Conservation (phyloP, 371 early-diverging fungal genomes). For the Mortierella sp. region DNA sequence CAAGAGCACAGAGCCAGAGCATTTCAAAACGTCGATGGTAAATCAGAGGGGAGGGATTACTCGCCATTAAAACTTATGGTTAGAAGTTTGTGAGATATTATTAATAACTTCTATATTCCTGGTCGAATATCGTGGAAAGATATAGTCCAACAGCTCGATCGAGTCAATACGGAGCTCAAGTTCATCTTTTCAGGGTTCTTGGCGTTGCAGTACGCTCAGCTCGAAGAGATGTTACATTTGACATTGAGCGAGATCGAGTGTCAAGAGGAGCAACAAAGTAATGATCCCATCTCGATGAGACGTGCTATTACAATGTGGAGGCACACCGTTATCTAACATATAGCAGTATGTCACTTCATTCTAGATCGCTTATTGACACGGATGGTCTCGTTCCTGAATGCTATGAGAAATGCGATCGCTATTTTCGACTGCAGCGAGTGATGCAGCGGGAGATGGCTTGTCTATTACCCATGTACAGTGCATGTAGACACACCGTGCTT, state of each 20-base stretch:
- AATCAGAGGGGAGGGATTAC: not conserved
- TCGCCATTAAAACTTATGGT: not conserved
- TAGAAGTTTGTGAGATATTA: too few species aligned
- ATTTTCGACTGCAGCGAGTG: slow-evolving; percentile 9
- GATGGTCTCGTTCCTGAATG: slow-evolving; percentile 23
- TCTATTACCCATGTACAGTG: too few species aligned
- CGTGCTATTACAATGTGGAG: too few species aligned
- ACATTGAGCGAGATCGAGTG: slow-evolving; percentile 1
- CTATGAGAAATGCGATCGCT: slow-evolving; percentile 26
- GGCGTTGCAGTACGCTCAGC: slow-evolving; percentile 22
- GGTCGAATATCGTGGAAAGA: slow-evolving; percentile 20
- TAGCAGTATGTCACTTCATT: too few species aligned
- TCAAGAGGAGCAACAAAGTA: slow-evolving; percentile 36
- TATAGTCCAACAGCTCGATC: slow-evolving; percentile 17
- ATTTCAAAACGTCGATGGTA: slow-evolving; percentile 21
- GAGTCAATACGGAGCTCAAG: slow-evolving; percentile 30
- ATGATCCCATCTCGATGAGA: not conserved
- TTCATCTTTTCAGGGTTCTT: slow-evolving; percentile 32
- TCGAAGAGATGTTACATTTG: slow-evolving; percentile 10
- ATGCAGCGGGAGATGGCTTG: not conserved
- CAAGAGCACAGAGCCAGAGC: slow-evolving; percentile 15
- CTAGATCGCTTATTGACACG: slow-evolving; percentile 19
- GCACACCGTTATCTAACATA: too few species aligned
- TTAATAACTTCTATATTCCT: not conserved
- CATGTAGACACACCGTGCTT: too few species aligned